phyloP scores from a whole-genome alignment of 2,329 filamentous ascomycete genomes.

The Arthroderma sp. region DNA sequence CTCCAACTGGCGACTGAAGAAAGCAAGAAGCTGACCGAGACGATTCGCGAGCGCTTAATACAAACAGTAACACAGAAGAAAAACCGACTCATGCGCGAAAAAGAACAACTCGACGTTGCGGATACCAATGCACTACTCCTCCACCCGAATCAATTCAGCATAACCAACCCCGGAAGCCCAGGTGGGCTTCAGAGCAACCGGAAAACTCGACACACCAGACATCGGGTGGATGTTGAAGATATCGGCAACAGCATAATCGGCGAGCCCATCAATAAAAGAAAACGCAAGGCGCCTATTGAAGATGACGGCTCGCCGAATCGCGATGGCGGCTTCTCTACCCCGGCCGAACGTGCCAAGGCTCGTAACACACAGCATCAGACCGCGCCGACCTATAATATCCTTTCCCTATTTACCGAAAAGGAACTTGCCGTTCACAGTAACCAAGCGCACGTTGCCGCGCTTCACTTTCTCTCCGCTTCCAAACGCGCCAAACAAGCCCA shows the following conservation, averaged over 20 bases:
- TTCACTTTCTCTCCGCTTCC: conserved; percentile 46
- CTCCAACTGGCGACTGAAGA: conserved; percentile 51
- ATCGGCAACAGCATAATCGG: conserved; percentile 34
- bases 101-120: conserved; percentile 53
- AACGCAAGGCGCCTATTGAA: conserved; percentile 46
- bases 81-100: conserved; percentile 47
- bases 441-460: conserved; percentile 46
- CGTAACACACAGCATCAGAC: conserved; percentile 44
- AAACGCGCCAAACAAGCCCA: conserved; percentile 30
- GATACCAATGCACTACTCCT: conserved; percentile 53
- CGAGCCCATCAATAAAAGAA: conserved; percentile 42
- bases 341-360: conserved; percentile 40
- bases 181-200: conserved; percentile 47
- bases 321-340: conserved; percentile 34
- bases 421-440: conserved; percentile 51
- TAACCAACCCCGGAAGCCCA: conserved; percentile 50
- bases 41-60: conserved; percentile 48
- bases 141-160: conserved; percentile 53
- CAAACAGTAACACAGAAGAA: conserved; percentile 45
- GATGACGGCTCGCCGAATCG: conserved; percentile 47
- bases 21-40: conserved; percentile 44
- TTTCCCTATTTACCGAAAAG: conserved; percentile 55
- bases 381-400: conserved; percentile 46
- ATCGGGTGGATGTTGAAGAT: conserved; percentile 41
- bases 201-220: conserved; percentile 50